phyloP scores from a whole-genome alignment of 306 rosid species.

The Datisca glomerata region DNA sequence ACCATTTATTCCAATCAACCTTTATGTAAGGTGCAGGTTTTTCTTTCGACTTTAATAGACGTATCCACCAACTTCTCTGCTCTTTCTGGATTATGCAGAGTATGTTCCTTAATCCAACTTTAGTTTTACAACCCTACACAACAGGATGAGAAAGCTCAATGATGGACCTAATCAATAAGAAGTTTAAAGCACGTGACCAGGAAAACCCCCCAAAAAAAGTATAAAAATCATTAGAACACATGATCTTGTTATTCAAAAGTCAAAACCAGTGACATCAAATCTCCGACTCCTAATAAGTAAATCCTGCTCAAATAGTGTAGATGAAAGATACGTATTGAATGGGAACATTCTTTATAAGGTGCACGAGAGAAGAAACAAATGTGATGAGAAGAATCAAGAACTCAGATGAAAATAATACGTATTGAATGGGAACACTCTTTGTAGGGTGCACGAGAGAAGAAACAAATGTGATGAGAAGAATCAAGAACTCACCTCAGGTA shows the following conservation, averaged over 20 bases:
- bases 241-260: no score
- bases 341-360: neutral
- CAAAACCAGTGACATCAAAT: no score
- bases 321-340: no score
- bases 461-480: neutral
- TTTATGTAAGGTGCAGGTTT: conserved; percentile 81
- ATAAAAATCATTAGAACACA: neutral
- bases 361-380: neutral
- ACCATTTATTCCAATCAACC: conserved; percentile 88
- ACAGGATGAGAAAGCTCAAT: conserved; percentile 8
- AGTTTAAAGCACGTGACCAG: neutral
- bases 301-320: no score
- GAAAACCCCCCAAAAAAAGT: neutral
- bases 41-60: conserved; percentile 64
- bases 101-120: conserved; percentile 62
- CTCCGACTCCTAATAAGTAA: no score
- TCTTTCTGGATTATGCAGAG: conserved; percentile 63
- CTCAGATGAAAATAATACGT: no score
- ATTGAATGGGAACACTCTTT: no score
- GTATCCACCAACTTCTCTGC: conserved; percentile 74
- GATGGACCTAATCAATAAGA: neutral
- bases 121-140: conserved; percentile 52
- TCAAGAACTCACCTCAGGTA: conserved; percentile 42
- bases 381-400: neutral
- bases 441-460: neutral